Base-by-base conservation (phyloP, 23 red algal genomes). In the Pyropia haitanensis region DNA sequence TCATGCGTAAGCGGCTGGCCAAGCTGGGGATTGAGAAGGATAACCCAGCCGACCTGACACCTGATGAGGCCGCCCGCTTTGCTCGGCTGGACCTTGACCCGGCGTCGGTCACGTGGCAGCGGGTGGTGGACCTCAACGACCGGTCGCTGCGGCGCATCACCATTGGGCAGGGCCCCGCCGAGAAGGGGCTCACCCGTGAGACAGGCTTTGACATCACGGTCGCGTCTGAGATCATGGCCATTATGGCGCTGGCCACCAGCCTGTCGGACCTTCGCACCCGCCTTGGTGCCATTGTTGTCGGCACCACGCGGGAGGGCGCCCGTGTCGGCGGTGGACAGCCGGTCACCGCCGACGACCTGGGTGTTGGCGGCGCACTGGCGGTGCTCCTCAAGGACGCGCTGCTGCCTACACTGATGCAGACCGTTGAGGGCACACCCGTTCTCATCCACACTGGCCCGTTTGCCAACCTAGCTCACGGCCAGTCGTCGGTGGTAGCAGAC, bases 371-470 rank as follows among this genome's bases (percentile, higher is more conserved):
- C 12, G 94, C 94, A 15, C 79, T 98, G n/a, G 82, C 94, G 44
- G 94, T 90, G 15, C 67, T 98, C 12, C 91, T 98, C 86, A 85
- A 87, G 52, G 94, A 98, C 49, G 94, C 94, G 15, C 73, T 98
- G 13, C 81, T 87, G 76, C 94, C 94, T 3, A 98, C 79, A 20
- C 58, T 98, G 76, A 76, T 98, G 46, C 94, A 98, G 68, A 91
- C 94, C 7, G 71, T 98, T 22, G 94, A 98, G 61, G 94, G 85
- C 20, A 98, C 94, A 16, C 94, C 94, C 5, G 83, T 88, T 10
- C 87, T 98, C 68, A 86, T 98, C 17, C 94, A 98, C 67, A 86
- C 94, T 2, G 94, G 94, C 67, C 94, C 94, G 29, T 98, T 98
- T 79, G 94, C 94, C 4, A 98, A 98, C 33, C 72, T 98, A n/a